These are phyloP conservation scores for Flaveria bidentis DNA, from an alignment of 129 eudicot genomes.

Conservation along the genomic window DNA sequence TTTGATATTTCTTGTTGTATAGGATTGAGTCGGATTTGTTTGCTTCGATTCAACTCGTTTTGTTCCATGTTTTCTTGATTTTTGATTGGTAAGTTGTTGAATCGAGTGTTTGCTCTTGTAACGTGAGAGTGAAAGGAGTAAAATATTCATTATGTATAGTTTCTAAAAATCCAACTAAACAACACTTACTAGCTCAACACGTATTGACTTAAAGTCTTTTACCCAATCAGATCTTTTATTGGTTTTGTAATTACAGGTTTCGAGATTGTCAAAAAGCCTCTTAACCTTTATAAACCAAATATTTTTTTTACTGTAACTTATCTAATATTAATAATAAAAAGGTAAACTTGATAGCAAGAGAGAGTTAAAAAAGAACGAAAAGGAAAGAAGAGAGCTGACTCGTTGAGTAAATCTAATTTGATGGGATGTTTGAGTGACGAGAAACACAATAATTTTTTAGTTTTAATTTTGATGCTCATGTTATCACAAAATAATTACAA, in stretches of 20 bases:
- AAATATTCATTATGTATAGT: too few species aligned
- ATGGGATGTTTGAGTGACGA: slow-evolving; percentile 13
- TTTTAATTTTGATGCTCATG: slow-evolving; percentile 11
- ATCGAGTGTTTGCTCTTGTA: not conserved
- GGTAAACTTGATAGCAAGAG: not conserved
- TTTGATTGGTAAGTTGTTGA: not conserved
- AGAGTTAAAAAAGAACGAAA: not conserved
- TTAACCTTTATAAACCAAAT: too few species aligned
- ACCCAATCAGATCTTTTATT: too few species aligned
- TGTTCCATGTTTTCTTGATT: not conserved
- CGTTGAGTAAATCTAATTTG: slow-evolving; percentile 21
- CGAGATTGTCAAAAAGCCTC: too few species aligned
- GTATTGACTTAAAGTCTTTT: too few species aligned
- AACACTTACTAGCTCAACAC: too few species aligned
- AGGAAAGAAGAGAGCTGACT: slow-evolving; percentile 29
- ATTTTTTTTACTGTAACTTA: too few species aligned
- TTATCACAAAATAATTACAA: not conserved
- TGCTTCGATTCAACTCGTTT: not conserved
- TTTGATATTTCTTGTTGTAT: not conserved
- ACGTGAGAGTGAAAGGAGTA: too few species aligned
- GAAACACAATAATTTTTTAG: slow-evolving; percentile 1
- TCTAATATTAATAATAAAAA: not conserved
- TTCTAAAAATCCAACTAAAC: too few species aligned
- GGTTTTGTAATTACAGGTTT: too few species aligned
- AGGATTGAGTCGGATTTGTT: not conserved